Base-by-base conservation (phyloP, 1,284 basidiomycete genomes). In the Cystobasidium slooffiae region DNA sequence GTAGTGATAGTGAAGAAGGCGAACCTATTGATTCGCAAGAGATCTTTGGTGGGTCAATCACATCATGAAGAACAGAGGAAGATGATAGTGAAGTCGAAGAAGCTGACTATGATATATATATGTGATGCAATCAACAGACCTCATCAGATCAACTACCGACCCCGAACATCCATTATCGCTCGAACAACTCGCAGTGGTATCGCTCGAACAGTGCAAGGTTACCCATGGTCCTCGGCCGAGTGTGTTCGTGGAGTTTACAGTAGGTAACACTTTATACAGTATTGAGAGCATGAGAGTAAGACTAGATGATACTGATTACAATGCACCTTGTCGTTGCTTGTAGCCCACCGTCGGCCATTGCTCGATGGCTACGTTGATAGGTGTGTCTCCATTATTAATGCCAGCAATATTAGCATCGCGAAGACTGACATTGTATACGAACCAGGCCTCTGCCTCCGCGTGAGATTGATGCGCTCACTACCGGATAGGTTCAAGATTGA, bases 311-410 rank as follows among this genome's bases (percentile, higher is more conserved):
- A 58, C 8, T 58, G 55, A 37, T 1, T 58, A 37, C 18, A 58
- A 12, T 16, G 12, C 1, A 22, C 20, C 14, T 10, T 53, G n/a
- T 56, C 53, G 10, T 10, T 24, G 9, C 39, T 12, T 56, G 6
- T 1, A 99, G 96, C 0, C 95, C 97, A 39, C 97, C 97, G 5
- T 59, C 18, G 56, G 56, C 3, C 96, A 99, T 81, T 99, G 96
- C 80, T 93, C 93, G 62, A 95, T 97, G 93, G 96, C 94, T 3
- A 98, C 95, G 1, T 85, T 99, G 59, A 99, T 99, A 73, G 97
- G 94, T 92, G 77, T 75, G 87, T 82, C n/a, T 6, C 5, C 22
- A n/a, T 31, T 1, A n/a, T 51, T 10, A 12, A 51, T n/a, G 56
- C 44, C 44, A n/a, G 22, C 44, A 65, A 16, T 37, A 16, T 20